Evolutionary conservation across 345 rosid species (phyloP).

Genomic region (Nephelium lappaceum): DNA sequence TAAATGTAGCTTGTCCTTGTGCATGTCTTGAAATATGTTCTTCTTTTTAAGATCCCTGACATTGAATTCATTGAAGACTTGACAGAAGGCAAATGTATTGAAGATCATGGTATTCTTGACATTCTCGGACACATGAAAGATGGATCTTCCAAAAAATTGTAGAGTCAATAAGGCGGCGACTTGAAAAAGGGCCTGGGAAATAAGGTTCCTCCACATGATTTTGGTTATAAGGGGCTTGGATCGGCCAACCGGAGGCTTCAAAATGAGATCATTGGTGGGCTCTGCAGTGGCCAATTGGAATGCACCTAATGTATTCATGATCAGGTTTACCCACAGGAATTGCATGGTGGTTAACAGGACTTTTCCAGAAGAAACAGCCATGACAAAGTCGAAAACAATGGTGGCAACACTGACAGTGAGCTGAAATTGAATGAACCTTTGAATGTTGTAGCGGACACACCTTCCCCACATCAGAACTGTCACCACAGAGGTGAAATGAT

Average conservation of each 20-base stretch:
- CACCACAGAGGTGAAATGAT: conserved; percentile 39
- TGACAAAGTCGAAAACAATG: conserved; percentile 39
- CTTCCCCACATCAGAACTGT: conserved; percentile 47
- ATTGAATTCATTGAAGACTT: conserved; percentile 43
- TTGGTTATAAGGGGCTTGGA: conserved; percentile 39
- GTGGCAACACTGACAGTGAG: conserved; percentile 46
- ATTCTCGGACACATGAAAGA: conserved; percentile 28
- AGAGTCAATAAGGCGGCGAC: conserved; percentile 33
- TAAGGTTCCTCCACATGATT: conserved; percentile 49
- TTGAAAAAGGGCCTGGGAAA: conserved; percentile 43
- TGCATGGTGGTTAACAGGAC: conserved; percentile 52
- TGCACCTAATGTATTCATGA: conserved; percentile 51
- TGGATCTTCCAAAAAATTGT: conserved; percentile 37
- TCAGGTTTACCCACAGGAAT: conserved; percentile 47
- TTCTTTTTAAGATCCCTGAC: conserved; percentile 44
- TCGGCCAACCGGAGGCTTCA: conserved; percentile 35
- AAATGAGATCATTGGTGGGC: conserved; percentile 41
- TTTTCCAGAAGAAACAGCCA: conserved; percentile 40
- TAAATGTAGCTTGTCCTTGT: conserved; percentile 31
- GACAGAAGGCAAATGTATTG: conserved; percentile 41
- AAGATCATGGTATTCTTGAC: conserved; percentile 40
- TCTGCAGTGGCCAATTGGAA: conserved; percentile 42
- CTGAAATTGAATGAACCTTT: conserved; percentile 50
- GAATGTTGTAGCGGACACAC: conserved; percentile 46
- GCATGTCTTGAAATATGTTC: conserved; percentile 44